These are phyloP conservation scores for Chaetoceros tenuissimus DNA, from an alignment of 108 stramenopile species.

Conservation along the genomic window DNA sequence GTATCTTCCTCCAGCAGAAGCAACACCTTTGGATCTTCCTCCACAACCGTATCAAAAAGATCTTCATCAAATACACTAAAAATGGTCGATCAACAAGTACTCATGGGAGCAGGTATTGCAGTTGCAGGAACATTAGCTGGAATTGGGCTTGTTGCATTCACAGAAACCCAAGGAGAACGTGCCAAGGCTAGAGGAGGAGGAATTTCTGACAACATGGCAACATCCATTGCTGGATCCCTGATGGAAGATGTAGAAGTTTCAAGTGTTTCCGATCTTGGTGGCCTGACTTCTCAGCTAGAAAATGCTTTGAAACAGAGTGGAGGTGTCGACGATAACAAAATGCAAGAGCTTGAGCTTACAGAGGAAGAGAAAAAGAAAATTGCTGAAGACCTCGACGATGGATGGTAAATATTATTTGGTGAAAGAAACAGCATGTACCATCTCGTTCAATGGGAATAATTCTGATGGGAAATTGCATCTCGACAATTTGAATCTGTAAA, in stretches of 20 bases:
- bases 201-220: conserved; percentile 68
- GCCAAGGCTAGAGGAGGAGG: conserved; percentile 67
- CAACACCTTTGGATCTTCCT: no score
- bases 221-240: conserved; percentile 53
- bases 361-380: conserved; percentile 76
- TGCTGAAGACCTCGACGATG: conserved; percentile 77
- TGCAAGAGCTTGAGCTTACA: conserved; percentile 48
- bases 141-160: conserved; percentile 64
- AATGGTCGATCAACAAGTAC: conserved; percentile 13
- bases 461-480: no score
- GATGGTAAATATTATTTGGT: conserved; percentile 68
- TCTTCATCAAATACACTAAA: no score
- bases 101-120: conserved; percentile 60
- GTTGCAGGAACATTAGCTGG: conserved; percentile 61
- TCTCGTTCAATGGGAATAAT: no score
- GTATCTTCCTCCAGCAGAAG: no score
- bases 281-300: conserved; percentile 71
- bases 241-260: conserved; percentile 82
- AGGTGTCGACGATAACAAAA: conserved; percentile 33
- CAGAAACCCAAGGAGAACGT: conserved; percentile 74
- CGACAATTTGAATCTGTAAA: no score
- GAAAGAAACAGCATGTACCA: no score
- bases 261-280: conserved; percentile 62
- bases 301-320: conserved; percentile 64
- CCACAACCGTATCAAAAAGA: not conserved